Percentiles rank a stretch among this genome's conserved stretches.
phyloP scores from a whole-genome alignment of 1,139 yeast genomes.

The Spathaspora jeffriesii region DNA sequence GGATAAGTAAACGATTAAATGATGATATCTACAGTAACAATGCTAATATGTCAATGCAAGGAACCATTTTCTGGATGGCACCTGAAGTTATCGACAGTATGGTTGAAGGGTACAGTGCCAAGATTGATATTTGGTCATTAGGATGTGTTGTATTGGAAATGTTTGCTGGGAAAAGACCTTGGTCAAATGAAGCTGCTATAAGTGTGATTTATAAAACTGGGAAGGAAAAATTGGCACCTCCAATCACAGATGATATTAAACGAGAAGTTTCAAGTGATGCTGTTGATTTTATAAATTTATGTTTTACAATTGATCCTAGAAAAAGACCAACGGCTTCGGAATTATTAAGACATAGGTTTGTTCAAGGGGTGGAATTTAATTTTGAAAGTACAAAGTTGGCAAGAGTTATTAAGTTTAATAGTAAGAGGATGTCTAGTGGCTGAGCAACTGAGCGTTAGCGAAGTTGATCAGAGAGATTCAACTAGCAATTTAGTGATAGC shows the following conservation, averaged over 20 bases:
- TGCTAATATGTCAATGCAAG: slow-evolving; percentile 98
- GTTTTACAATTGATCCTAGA: slow-evolving; percentile 83
- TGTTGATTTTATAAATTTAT: slow-evolving; percentile 66
- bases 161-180: slow-evolving; percentile 86
- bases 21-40: slow-evolving; percentile 82
- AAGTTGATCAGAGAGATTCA: too few species aligned
- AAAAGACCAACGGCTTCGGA: slow-evolving; percentile 84
- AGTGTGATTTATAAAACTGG: slow-evolving; percentile 79
- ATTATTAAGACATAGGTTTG: slow-evolving; percentile 63
- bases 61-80: slow-evolving; percentile 99
- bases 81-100: slow-evolving; percentile 93
- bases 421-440: slow-evolving; percentile 9
- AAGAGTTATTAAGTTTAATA: slow-evolving; percentile 29
- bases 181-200: slow-evolving; percentile 80
- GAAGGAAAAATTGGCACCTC: slow-evolving; percentile 83
- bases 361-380: slow-evolving; percentile 41
- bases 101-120: slow-evolving; percentile 94
- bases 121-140: slow-evolving; percentile 88
- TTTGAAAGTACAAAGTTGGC: slow-evolving; percentile 71
- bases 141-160: slow-evolving; percentile 97
- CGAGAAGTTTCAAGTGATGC: slow-evolving; percentile 59
- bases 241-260: slow-evolving; percentile 85
- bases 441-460: not conserved
- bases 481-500: not conserved
- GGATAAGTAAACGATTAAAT: slow-evolving; percentile 85